These are phyloP conservation scores for Amaranthus hypochondriacus DNA, from an alignment of 148 eudicot genomes.

Conservation along the genomic window DNA sequence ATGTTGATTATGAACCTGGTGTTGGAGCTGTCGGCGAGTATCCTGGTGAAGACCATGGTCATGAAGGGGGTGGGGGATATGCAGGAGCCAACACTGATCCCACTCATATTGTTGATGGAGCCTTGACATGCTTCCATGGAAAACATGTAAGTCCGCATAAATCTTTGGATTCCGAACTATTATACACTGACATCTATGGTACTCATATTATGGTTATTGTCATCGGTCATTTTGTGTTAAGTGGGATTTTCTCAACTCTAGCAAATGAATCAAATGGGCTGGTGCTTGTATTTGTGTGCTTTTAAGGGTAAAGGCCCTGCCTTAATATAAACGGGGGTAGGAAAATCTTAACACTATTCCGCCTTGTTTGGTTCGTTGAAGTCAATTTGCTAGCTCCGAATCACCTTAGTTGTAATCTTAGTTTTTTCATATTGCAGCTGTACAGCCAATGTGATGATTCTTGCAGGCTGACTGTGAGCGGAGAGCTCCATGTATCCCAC, in stretches of 20 bases:
- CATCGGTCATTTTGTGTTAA: not conserved
- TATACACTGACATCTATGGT: not conserved
- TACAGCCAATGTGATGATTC: constrained; percentile 54
- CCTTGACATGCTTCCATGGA: constrained; percentile 50
- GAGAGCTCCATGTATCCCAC: constrained; percentile 49
- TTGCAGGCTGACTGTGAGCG: constrained; percentile 43
- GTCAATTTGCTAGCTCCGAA: not conserved
- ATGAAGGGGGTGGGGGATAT: constrained; percentile 19
- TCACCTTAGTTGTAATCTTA: not conserved
- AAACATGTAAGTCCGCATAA: constrained; percentile 39
- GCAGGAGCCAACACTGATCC: constrained; percentile 29
- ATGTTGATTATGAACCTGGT: constrained; percentile 22
- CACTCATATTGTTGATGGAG: constrained; percentile 40
- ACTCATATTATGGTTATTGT: not conserved
- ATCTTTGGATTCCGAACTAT: not conserved
- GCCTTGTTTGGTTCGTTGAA: not conserved
- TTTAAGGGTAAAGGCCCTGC: not conserved
- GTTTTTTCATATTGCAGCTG: constrained; percentile 28
- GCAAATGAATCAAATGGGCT: not conserved
- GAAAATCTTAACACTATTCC: not conserved
- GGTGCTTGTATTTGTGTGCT: not conserved
- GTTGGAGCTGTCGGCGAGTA: constrained; percentile 21
- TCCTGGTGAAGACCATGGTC: constrained; percentile 13
- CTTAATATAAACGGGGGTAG: not conserved
- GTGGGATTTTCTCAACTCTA: too few relatives aligned